Percentiles rank a stretch among this genome's conserved stretches.
Conservation (phyloP, 2,329 filamentous ascomycete genomes). For the Colletotrichum viniferum region DNA sequence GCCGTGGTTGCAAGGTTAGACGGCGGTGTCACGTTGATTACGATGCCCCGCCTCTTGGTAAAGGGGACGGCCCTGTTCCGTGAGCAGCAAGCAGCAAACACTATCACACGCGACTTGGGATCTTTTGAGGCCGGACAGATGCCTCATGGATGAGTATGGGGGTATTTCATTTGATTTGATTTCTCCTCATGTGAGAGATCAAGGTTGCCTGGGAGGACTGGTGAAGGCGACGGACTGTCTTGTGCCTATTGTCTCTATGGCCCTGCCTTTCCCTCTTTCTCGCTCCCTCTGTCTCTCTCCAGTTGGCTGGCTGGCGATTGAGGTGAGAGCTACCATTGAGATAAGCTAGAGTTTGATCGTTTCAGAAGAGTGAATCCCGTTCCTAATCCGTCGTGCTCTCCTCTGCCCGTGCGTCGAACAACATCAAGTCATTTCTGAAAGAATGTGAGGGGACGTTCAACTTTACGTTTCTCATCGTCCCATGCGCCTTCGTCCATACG, state of each 20-base stretch:
- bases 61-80: conserved; percentile 10
- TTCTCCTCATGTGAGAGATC: neutral
- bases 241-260: neutral
- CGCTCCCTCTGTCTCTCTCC: neutral
- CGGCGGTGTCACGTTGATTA: conserved; percentile 10
- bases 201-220: neutral
- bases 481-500: neutral
- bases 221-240: neutral
- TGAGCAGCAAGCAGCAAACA: neutral
- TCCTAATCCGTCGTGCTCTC: neutral
- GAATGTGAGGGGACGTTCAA: conserved; percentile 1
- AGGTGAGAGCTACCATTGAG: neutral
- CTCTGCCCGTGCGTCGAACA: neutral
- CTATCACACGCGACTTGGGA: neutral
- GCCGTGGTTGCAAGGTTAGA: neutral
- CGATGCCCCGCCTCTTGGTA: neutral
- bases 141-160: neutral
- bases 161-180: neutral
- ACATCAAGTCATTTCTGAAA: neutral
- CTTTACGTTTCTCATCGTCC: neutral
- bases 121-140: neutral
- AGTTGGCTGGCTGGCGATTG: neutral
- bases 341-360: neutral
- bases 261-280: neutral
- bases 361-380: conserved; percentile 1